These are phyloP conservation scores for Geotrichum restrictum DNA, from an alignment of 1,139 yeast genomes.

Conservation along the genomic window DNA sequence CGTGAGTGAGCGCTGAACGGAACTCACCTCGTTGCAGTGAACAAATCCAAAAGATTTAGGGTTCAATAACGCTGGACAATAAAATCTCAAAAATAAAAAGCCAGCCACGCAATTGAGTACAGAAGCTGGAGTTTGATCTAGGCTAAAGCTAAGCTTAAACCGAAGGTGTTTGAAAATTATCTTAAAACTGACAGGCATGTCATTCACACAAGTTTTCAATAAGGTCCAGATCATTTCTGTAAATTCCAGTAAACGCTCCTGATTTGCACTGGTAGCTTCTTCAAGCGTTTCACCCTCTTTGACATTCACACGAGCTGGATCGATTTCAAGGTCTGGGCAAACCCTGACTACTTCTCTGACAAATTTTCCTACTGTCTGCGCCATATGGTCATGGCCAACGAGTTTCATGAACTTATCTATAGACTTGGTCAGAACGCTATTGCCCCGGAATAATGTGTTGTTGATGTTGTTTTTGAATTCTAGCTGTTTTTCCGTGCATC, in stretches of 20 bases:
- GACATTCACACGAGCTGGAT: constrained; percentile 48
- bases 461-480: constrained; percentile 34
- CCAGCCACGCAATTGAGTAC: constrained; percentile 63
- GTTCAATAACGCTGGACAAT: constrained; percentile 86
- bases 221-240: constrained; percentile 67
- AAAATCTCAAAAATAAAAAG: constrained; percentile 75
- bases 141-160: constrained; percentile 22
- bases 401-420: constrained; percentile 72
- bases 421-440: constrained; percentile 74
- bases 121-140: constrained; percentile 4
- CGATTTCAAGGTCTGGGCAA: constrained; percentile 65
- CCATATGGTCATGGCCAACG: constrained; percentile 75
- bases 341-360: constrained; percentile 53
- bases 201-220: constrained; percentile 66
- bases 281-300: constrained; percentile 33
- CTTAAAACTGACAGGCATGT: constrained; percentile 68
- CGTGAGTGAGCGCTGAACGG: constrained; percentile 71
- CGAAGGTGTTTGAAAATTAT: constrained; percentile 37
- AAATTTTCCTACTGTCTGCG: constrained; percentile 66
- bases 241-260: constrained; percentile 50
- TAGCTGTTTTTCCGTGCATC: not conserved
- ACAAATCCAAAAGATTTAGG: constrained; percentile 80
- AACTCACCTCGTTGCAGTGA: constrained; percentile 64
- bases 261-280: constrained; percentile 48
- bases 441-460: constrained; percentile 80